Percentiles rank a stretch among this genome's conserved stretches.
phyloP scores from a whole-genome alignment of 2,329 filamentous ascomycete genomes.

The Fusarium torreyae region DNA sequence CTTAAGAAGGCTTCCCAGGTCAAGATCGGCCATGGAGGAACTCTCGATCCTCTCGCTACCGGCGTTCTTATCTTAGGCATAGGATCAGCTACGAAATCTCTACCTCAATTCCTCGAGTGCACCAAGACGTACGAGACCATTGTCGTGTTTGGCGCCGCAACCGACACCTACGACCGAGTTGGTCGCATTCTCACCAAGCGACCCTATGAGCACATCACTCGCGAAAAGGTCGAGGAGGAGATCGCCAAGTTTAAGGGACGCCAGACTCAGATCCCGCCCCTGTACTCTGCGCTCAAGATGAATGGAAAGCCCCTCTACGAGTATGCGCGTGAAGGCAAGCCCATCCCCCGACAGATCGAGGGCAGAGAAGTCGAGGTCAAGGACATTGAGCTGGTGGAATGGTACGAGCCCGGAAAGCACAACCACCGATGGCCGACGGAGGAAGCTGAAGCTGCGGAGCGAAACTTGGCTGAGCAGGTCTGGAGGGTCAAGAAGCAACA shows the following conservation, averaged over 20 bases:
- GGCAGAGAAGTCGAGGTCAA: conserved; percentile 83
- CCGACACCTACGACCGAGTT: conserved; percentile 90
- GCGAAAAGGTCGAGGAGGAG: conserved; percentile 82
- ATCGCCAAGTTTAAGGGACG: conserved; percentile 83
- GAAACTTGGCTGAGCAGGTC: conserved; percentile 80
- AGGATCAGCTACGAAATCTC: conserved; percentile 87
- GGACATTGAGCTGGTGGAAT: conserved; percentile 86
- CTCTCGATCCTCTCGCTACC: conserved; percentile 92
- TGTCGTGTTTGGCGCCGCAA: conserved; percentile 91
- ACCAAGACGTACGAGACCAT: conserved; percentile 94
- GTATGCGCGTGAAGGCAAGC: conserved; percentile 91
- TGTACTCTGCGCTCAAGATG: conserved; percentile 94
- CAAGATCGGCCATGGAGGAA: conserved; percentile 97
- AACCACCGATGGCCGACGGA: conserved; percentile 83
- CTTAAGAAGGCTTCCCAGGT: conserved; percentile 77
- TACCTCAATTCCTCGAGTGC: conserved; percentile 85
- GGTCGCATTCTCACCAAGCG: conserved; percentile 86
- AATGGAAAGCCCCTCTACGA: conserved; percentile 96
- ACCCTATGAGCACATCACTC: conserved; percentile 85
- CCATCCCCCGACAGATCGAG: conserved; percentile 88
- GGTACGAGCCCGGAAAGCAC: conserved; percentile 86
- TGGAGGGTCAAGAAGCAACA: conserved; percentile 74
- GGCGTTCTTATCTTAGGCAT: conserved; percentile 92
- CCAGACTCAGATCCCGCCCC: conserved; percentile 89
- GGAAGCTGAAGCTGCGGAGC: conserved; percentile 83